These are phyloP conservation scores for Backusella tuberculispora DNA, from an alignment of 192 early-diverging fungal species.

Conservation along the genomic window DNA sequence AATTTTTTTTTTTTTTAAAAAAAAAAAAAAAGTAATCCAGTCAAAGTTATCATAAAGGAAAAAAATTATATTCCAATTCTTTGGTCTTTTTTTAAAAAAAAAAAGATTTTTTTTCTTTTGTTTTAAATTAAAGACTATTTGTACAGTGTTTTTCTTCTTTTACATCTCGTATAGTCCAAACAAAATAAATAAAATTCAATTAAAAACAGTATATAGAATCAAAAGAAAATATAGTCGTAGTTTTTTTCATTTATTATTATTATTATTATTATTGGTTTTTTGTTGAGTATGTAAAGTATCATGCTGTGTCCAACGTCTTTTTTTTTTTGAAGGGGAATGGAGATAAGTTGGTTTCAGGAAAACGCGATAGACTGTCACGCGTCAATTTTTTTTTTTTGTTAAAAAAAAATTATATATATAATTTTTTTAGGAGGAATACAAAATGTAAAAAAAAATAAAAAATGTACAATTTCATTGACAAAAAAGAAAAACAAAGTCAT, in stretches of 20 bases:
- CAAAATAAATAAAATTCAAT: slow-evolving; percentile 10
- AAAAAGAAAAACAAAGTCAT: too few relatives aligned
- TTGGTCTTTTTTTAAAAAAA: slow-evolving; percentile 21
- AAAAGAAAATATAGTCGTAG: neutral
- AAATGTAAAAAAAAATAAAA: too few relatives aligned
- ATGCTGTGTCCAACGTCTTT: neutral
- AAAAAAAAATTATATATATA: too few relatives aligned
- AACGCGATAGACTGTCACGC: too few relatives aligned
- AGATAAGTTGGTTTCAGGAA: too few relatives aligned
- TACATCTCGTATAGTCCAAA: slow-evolving; percentile 15
- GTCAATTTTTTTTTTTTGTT: too few relatives aligned
- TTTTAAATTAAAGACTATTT: neutral
- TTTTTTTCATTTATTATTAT: neutral
- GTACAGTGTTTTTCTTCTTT: slow-evolving; percentile 22
- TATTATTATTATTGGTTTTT: neutral
- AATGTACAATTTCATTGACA: too few relatives aligned
- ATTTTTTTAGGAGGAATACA: too few relatives aligned
- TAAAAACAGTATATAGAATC: slow-evolving; percentile 17
- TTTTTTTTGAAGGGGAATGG: too few relatives aligned
- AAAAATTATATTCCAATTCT: slow-evolving; percentile 3
- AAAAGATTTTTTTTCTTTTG: slow-evolving; percentile 10
- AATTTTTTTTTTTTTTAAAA: too few relatives aligned
- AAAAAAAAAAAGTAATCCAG: neutral
- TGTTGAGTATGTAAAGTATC: neutral
- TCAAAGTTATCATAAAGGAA: slow-evolving; percentile 12